These are phyloP conservation scores for Lichina pygmaea DNA, from an alignment of 495 filamentous ascomycete species.

Conservation along the genomic window DNA sequence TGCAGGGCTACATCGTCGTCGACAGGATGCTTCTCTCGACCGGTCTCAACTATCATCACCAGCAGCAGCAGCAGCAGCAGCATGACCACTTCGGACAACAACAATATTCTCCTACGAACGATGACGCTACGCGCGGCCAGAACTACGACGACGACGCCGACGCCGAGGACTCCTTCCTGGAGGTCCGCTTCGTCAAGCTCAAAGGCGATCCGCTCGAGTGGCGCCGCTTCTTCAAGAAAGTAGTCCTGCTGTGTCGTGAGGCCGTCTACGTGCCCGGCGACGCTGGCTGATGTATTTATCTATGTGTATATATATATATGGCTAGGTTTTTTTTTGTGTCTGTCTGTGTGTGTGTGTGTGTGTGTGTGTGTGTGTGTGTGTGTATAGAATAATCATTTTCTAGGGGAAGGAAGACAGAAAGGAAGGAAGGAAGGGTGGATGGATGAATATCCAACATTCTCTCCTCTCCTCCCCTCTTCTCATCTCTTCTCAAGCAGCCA, in stretches of 20 bases:
- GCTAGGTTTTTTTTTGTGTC: too few species aligned
- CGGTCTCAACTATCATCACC: neutral
- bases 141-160: conserved; percentile 9
- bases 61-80: neutral
- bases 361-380: too few species aligned
- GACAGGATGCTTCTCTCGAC: conserved; percentile 23
- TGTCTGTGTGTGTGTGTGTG: too few species aligned
- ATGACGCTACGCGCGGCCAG: neutral
- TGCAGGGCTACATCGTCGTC: conserved; percentile 65
- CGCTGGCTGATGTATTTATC: neutral
- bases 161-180: conserved; percentile 29
- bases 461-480: too few species aligned
- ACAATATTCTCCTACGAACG: conserved; percentile 6
- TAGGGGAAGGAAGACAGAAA: too few species aligned
- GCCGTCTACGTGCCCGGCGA: conserved; percentile 21
- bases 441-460: too few species aligned
- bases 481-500: too few species aligned
- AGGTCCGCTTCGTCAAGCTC: conserved; percentile 78
- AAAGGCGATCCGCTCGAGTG: conserved; percentile 95
- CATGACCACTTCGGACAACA: conserved; percentile 6
- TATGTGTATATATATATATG: too few species aligned
- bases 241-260: conserved; percentile 61
- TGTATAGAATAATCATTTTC: too few species aligned
- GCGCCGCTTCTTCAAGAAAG: conserved; percentile 88
- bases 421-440: too few species aligned